phyloP scores from a whole-genome alignment of 2,329 filamentous ascomycete genomes.

The Aspergillus sojae region DNA sequence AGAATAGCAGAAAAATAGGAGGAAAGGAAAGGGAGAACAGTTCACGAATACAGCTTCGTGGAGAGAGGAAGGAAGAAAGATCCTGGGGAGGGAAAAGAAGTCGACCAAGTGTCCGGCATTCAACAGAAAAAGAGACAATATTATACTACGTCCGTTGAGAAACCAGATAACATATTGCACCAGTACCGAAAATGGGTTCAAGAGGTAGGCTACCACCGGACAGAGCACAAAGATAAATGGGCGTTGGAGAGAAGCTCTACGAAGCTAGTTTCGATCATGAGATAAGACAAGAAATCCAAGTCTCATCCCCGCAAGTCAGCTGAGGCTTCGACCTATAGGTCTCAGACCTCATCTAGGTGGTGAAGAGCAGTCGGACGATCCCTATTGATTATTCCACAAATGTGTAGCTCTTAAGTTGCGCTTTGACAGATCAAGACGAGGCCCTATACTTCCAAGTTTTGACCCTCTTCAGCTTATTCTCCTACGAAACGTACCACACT shows the following conservation, averaged over 20 bases:
- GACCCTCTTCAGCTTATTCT: neutral
- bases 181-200: neutral
- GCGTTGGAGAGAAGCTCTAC: neutral
- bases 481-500: neutral
- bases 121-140: slow-evolving; percentile 14
- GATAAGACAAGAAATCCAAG: neutral
- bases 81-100: neutral
- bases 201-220: neutral
- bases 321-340: neutral
- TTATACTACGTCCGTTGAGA: slow-evolving; percentile 6
- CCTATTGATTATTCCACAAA: neutral
- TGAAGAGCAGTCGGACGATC: neutral
- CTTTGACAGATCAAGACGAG: neutral
- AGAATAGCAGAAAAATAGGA: neutral
- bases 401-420: neutral
- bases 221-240: neutral
- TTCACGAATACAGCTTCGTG: neutral
- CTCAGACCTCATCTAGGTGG: neutral
- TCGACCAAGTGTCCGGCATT: slow-evolving; percentile 22
- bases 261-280: slow-evolving; percentile 6
- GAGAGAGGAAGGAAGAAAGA: neutral
- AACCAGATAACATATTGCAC: slow-evolving; percentile 17
- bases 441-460: neutral
- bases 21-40: slow-evolving; percentile 9
- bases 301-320: neutral